These are phyloP conservation scores for Yamadazyma spencermartinsiae DNA, from an alignment of 1,139 yeast species.

Conservation along the genomic window DNA sequence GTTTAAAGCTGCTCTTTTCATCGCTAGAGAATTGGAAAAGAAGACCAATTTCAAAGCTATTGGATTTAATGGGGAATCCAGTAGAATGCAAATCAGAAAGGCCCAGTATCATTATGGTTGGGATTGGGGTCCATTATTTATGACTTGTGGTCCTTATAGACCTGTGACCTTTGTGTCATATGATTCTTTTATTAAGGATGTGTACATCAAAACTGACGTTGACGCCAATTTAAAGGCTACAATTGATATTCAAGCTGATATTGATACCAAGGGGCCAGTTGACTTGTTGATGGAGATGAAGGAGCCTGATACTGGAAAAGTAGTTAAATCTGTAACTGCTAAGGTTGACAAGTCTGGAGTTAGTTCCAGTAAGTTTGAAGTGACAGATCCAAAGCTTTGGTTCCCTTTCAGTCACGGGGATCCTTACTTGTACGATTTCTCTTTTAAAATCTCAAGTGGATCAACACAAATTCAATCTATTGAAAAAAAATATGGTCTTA, in stretches of 20 bases:
- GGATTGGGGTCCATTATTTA: slow-evolving; percentile 58
- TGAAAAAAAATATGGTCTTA: slow-evolving; percentile 29
- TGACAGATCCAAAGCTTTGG: slow-evolving; percentile 36
- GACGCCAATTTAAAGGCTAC: slow-evolving; percentile 15
- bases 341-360: slow-evolving; percentile 5
- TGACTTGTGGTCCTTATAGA: slow-evolving; percentile 49
- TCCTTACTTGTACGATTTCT: slow-evolving; percentile 32
- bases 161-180: slow-evolving; percentile 36
- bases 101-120: slow-evolving; percentile 59
- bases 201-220: slow-evolving; percentile 23
- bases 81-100: slow-evolving; percentile 46
- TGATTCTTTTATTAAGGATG: slow-evolving; percentile 19
- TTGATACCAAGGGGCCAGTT: slow-evolving; percentile 7
- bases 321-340: slow-evolving; percentile 3
- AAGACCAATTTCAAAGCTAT: slow-evolving; percentile 18
- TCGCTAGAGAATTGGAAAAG: slow-evolving; percentile 22
- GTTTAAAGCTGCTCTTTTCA: slow-evolving; percentile 24
- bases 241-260: slow-evolving; percentile 15
- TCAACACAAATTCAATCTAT: slow-evolving; percentile 9
- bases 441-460: slow-evolving; percentile 12
- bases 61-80: slow-evolving; percentile 42
- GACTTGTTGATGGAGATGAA: slow-evolving; percentile 8
- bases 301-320: slow-evolving; percentile 3
- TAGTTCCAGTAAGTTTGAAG: slow-evolving; percentile 9
- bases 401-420: slow-evolving; percentile 40